A percentile compares a stretch with the other conserved stretches of the same genome.
Conservation (phyloP, 129 eudicot species). For the Flaveria bidentis region DNA sequence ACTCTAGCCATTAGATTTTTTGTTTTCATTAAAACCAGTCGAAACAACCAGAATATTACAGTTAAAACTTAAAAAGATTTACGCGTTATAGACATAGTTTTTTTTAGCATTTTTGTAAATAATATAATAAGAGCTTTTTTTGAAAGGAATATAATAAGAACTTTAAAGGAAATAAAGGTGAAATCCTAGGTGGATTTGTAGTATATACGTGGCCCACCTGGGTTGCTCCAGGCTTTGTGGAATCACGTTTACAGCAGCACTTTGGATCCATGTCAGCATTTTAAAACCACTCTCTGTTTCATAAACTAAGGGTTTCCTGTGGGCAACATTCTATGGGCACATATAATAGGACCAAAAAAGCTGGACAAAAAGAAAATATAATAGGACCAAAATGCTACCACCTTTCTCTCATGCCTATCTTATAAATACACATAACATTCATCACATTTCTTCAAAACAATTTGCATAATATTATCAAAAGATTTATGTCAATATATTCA, state of each 20-base stretch:
- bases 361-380: background rate
- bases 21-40: no score
- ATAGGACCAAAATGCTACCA: background rate
- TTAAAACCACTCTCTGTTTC: constrained; percentile 17
- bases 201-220: constrained; percentile 39
- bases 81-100: no score
- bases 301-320: constrained; percentile 13
- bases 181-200: constrained; percentile 5
- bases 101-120: no score
- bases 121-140: no score
- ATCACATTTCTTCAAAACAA: no score
- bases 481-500: no score
- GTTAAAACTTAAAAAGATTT: no score
- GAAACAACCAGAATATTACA: no score
- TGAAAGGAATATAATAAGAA: no score
- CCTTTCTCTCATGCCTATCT: background rate
- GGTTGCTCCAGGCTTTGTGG: constrained; percentile 63
- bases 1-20: no score
- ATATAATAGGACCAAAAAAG: background rate
- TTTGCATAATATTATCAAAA: no score
- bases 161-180: background rate
- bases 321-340: constrained; percentile 29
- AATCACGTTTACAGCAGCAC: background rate
- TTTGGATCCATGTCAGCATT: constrained; percentile 5
- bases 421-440: no score